Base-by-base conservation (phyloP, 2,329 filamentous ascomycete genomes). In the Tolypocladium guangdongense region DNA sequence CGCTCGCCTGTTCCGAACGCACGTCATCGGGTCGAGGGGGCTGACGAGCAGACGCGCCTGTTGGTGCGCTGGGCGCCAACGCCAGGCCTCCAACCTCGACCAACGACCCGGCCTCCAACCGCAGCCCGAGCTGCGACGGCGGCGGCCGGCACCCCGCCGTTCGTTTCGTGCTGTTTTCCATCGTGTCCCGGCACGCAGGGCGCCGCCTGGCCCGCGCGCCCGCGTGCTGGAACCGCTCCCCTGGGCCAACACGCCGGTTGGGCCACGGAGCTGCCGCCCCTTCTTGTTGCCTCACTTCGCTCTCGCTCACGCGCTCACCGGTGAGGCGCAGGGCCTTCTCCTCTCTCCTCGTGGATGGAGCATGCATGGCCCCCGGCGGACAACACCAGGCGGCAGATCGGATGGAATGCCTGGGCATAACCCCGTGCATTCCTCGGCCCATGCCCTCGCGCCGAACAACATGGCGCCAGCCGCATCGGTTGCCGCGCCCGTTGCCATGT, bases 341-440 rank as follows among this genome's bases (percentile, higher is more conserved):
- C 33, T 35, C 24, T 32, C n/a, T 12, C 30, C 18, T 18, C 35
- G 47, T n/a, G n/a, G n/a, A n/a, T n/a, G n/a, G n/a, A n/a, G n/a
- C n/a, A n/a, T n/a, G n/a, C 43, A 36, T 32, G 50, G 50, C 50
- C 50, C 39, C 43, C 50, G 33, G 41, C 43, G 16, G 43, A 30
- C 12, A 20, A n/a, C n/a, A n/a, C n/a, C n/a, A n/a, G n/a, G n/a
- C n/a, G 48, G 22, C 33, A 52, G 38, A 45, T 52, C 50, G 50
- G n/a, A 50, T 50, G 52, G 52, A 54, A 54, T 54, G 52, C 33
- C 35, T 47, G 32, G 37, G 20, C 52, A 38, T 35, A 50, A 36
- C 52, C 38, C 52, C 52, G 39, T 39, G 52, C 52, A 54, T 54
- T 54, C 52, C 52, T 50, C 48, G 18, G 37, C 52, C 52, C 48